These are phyloP conservation scores for Cryptococcus sp. DNA, from an alignment of 1,284 basidiomycete genomes.

Conservation along the genomic window DNA sequence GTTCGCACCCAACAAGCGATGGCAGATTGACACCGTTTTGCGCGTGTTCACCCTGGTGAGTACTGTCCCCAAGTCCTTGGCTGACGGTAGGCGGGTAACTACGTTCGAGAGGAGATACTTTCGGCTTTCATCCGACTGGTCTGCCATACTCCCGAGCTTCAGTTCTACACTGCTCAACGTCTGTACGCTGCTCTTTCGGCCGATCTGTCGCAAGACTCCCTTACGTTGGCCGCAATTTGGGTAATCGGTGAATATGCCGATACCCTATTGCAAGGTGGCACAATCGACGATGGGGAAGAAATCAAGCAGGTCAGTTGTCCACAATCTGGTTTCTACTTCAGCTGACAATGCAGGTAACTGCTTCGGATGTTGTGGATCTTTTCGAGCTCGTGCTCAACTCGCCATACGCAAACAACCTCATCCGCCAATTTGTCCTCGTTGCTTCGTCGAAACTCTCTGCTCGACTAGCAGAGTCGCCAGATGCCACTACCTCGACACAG, in stretches of 20 bases:
- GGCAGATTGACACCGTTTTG: constrained; percentile 98
- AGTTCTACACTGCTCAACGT: constrained; percentile 91
- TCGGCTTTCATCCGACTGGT: constrained; percentile 93
- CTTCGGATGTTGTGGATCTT: constrained; percentile 79
- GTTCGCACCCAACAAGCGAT: constrained; percentile 95
- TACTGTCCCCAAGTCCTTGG: not conserved
- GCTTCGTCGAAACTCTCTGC: constrained; percentile 86
- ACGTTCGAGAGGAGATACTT: constrained; percentile 92
- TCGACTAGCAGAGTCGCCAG: constrained; percentile 51
- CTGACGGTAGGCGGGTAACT: constrained; percentile 75
- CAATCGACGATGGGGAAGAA: constrained; percentile 77
- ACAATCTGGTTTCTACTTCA: not conserved
- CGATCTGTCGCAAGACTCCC: constrained; percentile 93
- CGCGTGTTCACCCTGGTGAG: constrained; percentile 84
- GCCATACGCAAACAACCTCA: constrained; percentile 86
- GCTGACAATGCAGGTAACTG: constrained; percentile 55
- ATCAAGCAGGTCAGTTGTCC: constrained; percentile 57
- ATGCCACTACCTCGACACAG: constrained; percentile 58
- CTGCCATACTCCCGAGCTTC: constrained; percentile 93
- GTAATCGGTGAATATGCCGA: constrained; percentile 96
- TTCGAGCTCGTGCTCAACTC: constrained; percentile 84
- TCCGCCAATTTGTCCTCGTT: constrained; percentile 87
- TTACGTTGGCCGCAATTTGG: constrained; percentile 92
- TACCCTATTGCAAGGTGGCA: constrained; percentile 75
- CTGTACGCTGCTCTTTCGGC: constrained; percentile 79